phyloP scores from a whole-genome alignment of 495 filamentous ascomycete genomes.

The Parachaetomium inaequale region DNA sequence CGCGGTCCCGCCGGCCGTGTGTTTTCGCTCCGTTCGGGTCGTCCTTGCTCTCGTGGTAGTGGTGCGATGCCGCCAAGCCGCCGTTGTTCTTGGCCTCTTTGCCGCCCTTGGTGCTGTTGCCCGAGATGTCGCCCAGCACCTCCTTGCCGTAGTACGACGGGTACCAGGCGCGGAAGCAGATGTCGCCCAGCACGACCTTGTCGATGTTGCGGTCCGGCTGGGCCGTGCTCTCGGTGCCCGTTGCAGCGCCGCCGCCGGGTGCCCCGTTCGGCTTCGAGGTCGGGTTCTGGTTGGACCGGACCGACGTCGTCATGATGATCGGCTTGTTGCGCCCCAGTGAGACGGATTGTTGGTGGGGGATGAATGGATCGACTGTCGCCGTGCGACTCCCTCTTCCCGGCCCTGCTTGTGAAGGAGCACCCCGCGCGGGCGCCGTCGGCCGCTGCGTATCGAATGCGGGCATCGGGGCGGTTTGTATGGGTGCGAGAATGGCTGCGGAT shows the following conservation, averaged over 20 bases:
- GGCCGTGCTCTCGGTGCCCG: neutral
- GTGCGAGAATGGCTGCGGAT: neutral
- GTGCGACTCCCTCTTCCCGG: neutral
- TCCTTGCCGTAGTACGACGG: conserved; percentile 75
- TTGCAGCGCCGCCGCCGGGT: conserved; percentile 5
- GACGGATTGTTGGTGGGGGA: conserved; percentile 27
- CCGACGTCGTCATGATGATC: conserved; percentile 26
- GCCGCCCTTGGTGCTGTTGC: conserved; percentile 21
- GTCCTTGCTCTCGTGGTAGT: conserved; percentile 20
- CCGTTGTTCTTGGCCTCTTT: conserved; percentile 21
- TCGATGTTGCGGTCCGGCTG: conserved; percentile 61
- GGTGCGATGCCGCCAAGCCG: neutral
- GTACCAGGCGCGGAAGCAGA: conserved; percentile 74
- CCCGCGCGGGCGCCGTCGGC: neutral
- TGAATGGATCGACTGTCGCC: neutral
- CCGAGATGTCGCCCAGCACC: conserved; percentile 48
- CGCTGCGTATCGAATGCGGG: neutral
- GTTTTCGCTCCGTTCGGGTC: conserved; percentile 38
- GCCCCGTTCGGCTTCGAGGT: conserved; percentile 20
- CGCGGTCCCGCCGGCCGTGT: conserved; percentile 29
- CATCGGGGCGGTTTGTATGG: neutral
- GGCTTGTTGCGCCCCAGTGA: conserved; percentile 28
- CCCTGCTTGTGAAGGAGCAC: neutral
- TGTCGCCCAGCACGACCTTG: conserved; percentile 69
- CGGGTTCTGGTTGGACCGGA: conserved; percentile 19